phyloP scores from a whole-genome alignment of 129 eudicot genomes.

The Rutidosis leptorrhynchoides region DNA sequence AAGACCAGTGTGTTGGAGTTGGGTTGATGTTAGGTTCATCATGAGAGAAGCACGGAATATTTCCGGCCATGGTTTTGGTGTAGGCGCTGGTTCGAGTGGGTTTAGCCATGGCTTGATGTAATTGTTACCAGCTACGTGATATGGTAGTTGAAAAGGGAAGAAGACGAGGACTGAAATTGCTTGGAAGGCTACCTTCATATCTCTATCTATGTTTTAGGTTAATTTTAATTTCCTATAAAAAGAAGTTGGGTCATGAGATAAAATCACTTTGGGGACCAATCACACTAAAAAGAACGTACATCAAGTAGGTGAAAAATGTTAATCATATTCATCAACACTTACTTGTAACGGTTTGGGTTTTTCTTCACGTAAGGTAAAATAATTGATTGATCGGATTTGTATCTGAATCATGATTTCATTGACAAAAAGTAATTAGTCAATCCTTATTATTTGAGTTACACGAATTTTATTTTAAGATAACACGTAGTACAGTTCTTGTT shows the following conservation, averaged over 20 bases:
- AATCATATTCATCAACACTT: too few species aligned
- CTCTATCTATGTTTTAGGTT: slow-evolving; percentile 29
- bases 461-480: too few species aligned
- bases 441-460: too few species aligned
- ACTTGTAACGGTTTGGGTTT: too few species aligned
- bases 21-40: slow-evolving; percentile 31
- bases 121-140: slow-evolving; percentile 13
- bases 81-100: slow-evolving; percentile 29
- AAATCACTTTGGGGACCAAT: background rate
- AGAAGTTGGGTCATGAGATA: slow-evolving; percentile 19
- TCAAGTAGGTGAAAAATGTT: too few species aligned
- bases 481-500: too few species aligned
- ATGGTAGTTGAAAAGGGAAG: slow-evolving; percentile 23
- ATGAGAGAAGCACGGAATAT: slow-evolving; percentile 36
- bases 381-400: too few species aligned
- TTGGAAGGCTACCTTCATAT: slow-evolving; percentile 23
- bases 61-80: slow-evolving; percentile 48
- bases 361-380: too few species aligned
- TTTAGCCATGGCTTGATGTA: slow-evolving; percentile 21
- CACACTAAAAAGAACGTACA: too few species aligned
- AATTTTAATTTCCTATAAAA: slow-evolving; percentile 2
- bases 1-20: slow-evolving; percentile 35
- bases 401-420: too few species aligned
- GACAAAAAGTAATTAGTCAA: too few species aligned
- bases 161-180: slow-evolving; percentile 15